Evolutionary conservation across 352 stramenopile species (phyloP).

Genomic region (Phytopythium kandeliae): DNA sequence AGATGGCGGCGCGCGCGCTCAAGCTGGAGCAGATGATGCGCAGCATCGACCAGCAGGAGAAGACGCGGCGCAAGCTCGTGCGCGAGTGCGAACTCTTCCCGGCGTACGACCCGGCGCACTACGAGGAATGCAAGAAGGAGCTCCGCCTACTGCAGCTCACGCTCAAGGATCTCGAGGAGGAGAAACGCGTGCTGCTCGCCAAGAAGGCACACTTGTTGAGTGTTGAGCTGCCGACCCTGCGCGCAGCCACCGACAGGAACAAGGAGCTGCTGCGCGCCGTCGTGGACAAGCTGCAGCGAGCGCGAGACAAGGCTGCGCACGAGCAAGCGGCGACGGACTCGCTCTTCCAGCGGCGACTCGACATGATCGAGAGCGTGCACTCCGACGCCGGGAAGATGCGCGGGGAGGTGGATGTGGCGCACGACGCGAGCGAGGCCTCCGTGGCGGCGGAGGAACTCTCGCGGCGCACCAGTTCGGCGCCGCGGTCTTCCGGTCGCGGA

Average conservation of each 20-base stretch:
- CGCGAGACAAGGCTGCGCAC: slow-evolving; percentile 53
- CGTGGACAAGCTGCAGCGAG: slow-evolving; percentile 57
- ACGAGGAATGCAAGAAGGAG: slow-evolving; percentile 63
- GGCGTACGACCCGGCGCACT: slow-evolving; percentile 48
- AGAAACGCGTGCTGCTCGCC: slow-evolving; percentile 55
- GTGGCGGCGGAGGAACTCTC: slow-evolving; percentile 14
- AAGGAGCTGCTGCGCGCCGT: slow-evolving; percentile 61
- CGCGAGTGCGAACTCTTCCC: slow-evolving; percentile 59
- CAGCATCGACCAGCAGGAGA: slow-evolving; percentile 68
- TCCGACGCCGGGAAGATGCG: slow-evolving; percentile 3
- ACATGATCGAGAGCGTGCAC: slow-evolving; percentile 70
- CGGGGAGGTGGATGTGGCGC: slow-evolving; percentile 6
- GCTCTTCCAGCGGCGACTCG: slow-evolving; percentile 56
- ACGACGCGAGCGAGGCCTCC: slow-evolving; percentile 3
- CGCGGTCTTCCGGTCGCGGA: not conserved
- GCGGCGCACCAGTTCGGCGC: not conserved
- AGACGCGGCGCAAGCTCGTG: slow-evolving; percentile 62
- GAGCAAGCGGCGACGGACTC: slow-evolving; percentile 65
- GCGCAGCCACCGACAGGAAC: slow-evolving; percentile 43
- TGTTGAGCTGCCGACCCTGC: slow-evolving; percentile 50
- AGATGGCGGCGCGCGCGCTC: slow-evolving; percentile 64
- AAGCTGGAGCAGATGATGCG: slow-evolving; percentile 62
- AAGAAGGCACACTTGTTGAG: slow-evolving; percentile 62
- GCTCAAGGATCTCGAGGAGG: slow-evolving; percentile 56
- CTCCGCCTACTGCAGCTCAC: slow-evolving; percentile 65